phyloP scores from a whole-genome alignment of 2,329 filamentous ascomycete genomes.

The Phoma sp. region DNA sequence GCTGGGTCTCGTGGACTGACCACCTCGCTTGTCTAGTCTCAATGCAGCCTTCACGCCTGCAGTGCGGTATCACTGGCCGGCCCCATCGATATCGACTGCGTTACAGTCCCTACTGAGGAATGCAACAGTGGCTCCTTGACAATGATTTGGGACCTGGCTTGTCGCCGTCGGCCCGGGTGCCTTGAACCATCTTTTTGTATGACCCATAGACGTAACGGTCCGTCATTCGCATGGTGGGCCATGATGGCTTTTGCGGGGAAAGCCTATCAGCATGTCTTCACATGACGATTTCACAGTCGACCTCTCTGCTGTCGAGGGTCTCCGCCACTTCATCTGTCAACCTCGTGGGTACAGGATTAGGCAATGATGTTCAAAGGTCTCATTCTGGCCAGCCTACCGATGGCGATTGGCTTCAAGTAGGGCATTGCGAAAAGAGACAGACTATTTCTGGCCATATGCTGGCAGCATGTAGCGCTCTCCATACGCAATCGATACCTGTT shows the following conservation, averaged over 20 bases:
- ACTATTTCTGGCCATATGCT: conserved; percentile 2
- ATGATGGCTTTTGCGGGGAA: conserved; percentile 25
- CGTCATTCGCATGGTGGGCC: conserved; percentile 18
- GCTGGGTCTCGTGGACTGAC: conserved; percentile 18
- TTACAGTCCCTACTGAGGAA: conserved; percentile 28
- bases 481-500: conserved; percentile 9
- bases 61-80: conserved; percentile 27
- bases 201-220: conserved; percentile 13
- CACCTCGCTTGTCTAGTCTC: conserved; percentile 20
- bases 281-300: conserved; percentile 12
- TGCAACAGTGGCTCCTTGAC: conserved; percentile 33
- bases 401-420: neutral
- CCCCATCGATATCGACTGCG: conserved; percentile 22
- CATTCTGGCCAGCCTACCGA: neutral
- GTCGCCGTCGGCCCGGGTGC: conserved; percentile 13
- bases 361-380: neutral
- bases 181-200: conserved; percentile 3
- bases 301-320: conserved; percentile 15
- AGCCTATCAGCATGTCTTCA: conserved; percentile 5
- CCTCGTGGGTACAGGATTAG: conserved; percentile 1
- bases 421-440: neutral
- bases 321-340: conserved; percentile 8
- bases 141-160: conserved; percentile 7
- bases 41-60: conserved; percentile 22
- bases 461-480: neutral